A percentile compares a stretch with the other conserved stretches of the same genome.
phyloP scores from a whole-genome alignment of 2,329 filamentous ascomycete genomes.

The Penicillium vulpinum region DNA sequence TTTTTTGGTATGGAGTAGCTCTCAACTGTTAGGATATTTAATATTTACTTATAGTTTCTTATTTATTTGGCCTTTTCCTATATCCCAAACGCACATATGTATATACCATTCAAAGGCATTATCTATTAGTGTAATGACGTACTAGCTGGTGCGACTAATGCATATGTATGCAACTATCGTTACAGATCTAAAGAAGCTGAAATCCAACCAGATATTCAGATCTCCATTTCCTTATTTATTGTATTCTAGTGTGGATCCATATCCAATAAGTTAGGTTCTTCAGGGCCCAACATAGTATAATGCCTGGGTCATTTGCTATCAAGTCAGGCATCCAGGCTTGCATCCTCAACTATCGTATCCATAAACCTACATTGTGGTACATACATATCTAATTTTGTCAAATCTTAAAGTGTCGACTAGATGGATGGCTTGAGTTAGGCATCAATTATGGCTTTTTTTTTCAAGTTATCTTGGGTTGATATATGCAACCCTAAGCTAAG shows the following conservation, averaged over 20 bases:
- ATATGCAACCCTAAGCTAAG: not conserved
- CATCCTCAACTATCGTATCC: not conserved
- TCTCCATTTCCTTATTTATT: not conserved
- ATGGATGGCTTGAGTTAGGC: not conserved
- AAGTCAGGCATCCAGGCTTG: conserved; percentile 9
- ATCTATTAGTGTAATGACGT: not conserved
- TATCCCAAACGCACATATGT: too few species aligned
- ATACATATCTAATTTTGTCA: not conserved
- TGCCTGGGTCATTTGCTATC: not conserved
- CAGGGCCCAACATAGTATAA: not conserved
- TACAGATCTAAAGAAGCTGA: not conserved
- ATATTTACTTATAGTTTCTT: not conserved
- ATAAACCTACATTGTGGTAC: not conserved
- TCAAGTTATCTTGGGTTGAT: not conserved
- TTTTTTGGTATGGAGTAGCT: too few species aligned
- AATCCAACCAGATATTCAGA: not conserved
- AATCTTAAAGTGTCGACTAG: not conserved
- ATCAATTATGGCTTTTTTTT: not conserved
- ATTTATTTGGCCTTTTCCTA: not conserved
- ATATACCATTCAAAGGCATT: not conserved
- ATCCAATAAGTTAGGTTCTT: not conserved
- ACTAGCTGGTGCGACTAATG: not conserved
- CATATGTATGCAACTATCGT: not conserved
- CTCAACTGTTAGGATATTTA: not conserved
- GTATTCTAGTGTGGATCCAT: not conserved